Evolutionary conservation across 2,329 filamentous ascomycete genomes (phyloP).

Genomic region (Pseudopyrenochaeta lycopersici): DNA sequence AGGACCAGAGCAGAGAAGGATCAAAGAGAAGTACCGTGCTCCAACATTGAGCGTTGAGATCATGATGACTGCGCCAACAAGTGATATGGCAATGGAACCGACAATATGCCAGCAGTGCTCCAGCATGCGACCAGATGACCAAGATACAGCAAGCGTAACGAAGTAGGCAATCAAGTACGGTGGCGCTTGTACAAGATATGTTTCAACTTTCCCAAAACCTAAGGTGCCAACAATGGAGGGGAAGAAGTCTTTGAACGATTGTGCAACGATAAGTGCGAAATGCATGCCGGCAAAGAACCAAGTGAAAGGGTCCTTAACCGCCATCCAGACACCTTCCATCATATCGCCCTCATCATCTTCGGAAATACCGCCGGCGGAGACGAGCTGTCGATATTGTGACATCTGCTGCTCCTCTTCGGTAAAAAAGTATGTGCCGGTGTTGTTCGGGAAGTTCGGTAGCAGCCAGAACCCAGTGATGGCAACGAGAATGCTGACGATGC

Average conservation of each 20-base stretch:
- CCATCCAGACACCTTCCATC: constrained; percentile 46
- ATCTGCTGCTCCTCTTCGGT: constrained; percentile 23
- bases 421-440: constrained; percentile 19
- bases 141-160: constrained; percentile 32
- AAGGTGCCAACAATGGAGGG: constrained; percentile 32
- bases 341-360: constrained; percentile 52
- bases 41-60: constrained; percentile 40
- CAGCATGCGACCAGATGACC: constrained; percentile 34
- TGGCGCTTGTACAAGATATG: constrained; percentile 54
- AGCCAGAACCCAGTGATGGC: constrained; percentile 48
- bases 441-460: constrained; percentile 41
- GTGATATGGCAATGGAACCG: constrained; percentile 21
- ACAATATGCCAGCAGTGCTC: constrained; percentile 44
- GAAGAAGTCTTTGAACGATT: constrained; percentile 42
- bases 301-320: constrained; percentile 49
- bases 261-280: constrained; percentile 40
- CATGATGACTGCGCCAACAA: constrained; percentile 31
- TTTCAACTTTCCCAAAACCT: constrained; percentile 26
- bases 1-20: constrained; percentile 44
- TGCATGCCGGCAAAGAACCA: constrained; percentile 53
- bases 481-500: constrained; percentile 59
- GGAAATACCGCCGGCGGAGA: constrained; percentile 33
- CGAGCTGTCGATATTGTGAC: constrained; percentile 31
- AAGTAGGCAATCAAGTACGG: constrained; percentile 47
- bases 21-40: constrained; percentile 40